Evolutionary conservation across 768 basidiomycete genomes (phyloP), one percentile per base, ranked within the genome.

Genomic region (Mycena galopus): DNA sequence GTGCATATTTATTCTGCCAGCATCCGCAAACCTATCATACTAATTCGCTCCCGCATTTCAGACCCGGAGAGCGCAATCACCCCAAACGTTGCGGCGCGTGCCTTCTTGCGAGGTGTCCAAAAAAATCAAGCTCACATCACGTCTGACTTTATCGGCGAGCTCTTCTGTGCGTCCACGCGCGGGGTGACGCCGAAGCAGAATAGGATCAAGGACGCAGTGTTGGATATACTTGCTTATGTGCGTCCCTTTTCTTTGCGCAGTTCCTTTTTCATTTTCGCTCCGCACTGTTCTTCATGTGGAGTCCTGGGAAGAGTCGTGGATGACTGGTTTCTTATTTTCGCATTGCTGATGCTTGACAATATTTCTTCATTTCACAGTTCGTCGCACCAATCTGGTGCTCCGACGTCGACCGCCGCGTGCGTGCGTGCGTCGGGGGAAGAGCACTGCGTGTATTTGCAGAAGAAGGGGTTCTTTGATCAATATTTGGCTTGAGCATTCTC

Each of bases 71-170:
- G 85, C 39, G 90, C 91, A 0, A 72, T 89, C 65, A 88, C 88
- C 3, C 85, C 94, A 0, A 93, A 93, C 44, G 82, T 86, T 44
- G 91, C 91, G 33, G 94, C 94, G 0, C 76, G 78, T n/a, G 82
- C 81, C 4, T 77, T 97, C 32, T 85, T 92, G 53, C 85, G 85
- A n/a, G n/a, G n/a, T n/a, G 87, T 97, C 9, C 86, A 90, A 75
- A 87, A 84, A n/a, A 92, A 92, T 25, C 83, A 93, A 4, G 91
- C 88, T 66, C 93, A 96, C 71, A 95, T 96, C 69, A 90, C 92
- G 19, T 44, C 42, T 3, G 42, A 60, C 25, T 81, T 94, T 32
- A 87, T 92, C 47, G 90, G 91, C 6, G 82, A 86, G 63, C 71
- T 96, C 23, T 92, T 96, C 79, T 86, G 93, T 27, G 86, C 91